A percentile compares a stretch with the other conserved stretches of the same genome.
Evolutionary conservation across 257 asterid genomes (phyloP).

Genomic region (Jacaranda mimosifolia): DNA sequence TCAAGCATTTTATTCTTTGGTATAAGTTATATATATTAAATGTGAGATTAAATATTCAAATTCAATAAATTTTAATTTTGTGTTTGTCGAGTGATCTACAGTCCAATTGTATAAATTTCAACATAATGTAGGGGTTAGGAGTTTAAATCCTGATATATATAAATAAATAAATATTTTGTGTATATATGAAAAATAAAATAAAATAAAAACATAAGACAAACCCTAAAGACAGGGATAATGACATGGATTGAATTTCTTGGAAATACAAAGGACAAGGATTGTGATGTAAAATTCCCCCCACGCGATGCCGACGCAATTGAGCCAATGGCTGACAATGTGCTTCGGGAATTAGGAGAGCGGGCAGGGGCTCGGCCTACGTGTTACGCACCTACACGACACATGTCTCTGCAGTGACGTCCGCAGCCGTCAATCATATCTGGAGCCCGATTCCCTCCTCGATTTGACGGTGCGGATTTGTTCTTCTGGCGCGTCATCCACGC

Average conservation of each 20-base stretch:
- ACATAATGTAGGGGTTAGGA: too few species aligned
- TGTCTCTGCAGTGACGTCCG: slow-evolving; percentile 25
- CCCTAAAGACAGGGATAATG: neutral
- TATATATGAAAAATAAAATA: neutral
- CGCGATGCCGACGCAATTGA: neutral
- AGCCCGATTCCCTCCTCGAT: slow-evolving; percentile 18
- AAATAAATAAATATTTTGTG: too few species aligned
- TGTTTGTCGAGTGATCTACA: too few species aligned
- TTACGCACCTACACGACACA: slow-evolving; percentile 37
- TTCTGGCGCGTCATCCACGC: slow-evolving; percentile 12
- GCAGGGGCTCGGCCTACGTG: slow-evolving; percentile 41
- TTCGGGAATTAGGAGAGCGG: slow-evolving; percentile 10
- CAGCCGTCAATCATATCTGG: slow-evolving; percentile 40
- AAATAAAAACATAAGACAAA: neutral
- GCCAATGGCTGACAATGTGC: neutral
- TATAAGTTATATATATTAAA: too few species aligned
- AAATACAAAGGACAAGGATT: neutral
- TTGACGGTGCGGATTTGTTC: slow-evolving; percentile 47
- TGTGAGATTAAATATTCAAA: too few species aligned
- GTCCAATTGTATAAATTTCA: too few species aligned
- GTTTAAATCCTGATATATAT: too few species aligned
- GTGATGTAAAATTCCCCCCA: neutral
- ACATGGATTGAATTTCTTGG: neutral
- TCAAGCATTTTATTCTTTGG: too few species aligned
- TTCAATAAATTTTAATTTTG: too few species aligned